These are phyloP conservation scores for Paracoccidioides brasiliensis DNA, from an alignment of 2,329 filamentous ascomycete species.

Conservation along the genomic window DNA sequence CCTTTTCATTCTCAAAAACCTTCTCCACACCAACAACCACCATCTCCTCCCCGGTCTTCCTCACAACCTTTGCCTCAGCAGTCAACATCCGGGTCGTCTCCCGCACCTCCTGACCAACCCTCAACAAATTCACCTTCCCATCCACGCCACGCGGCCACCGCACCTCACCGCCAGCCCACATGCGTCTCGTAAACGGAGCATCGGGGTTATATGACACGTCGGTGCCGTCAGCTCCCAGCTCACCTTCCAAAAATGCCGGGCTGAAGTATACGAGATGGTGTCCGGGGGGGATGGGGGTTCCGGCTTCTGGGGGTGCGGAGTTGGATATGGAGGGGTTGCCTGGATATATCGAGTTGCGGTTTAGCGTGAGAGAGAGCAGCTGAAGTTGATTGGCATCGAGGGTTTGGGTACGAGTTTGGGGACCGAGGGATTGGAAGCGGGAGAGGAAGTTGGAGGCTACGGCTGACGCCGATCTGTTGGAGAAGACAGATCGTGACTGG, in stretches of 20 bases:
- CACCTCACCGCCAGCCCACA: slow-evolving; percentile 56
- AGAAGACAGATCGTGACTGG: not conserved
- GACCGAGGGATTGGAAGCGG: slow-evolving; percentile 30
- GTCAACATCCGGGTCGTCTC: slow-evolving; percentile 45
- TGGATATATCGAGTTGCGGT: slow-evolving; percentile 34
- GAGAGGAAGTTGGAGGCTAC: slow-evolving; percentile 31
- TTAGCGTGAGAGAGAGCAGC: slow-evolving; percentile 46
- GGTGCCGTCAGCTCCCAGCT: slow-evolving; percentile 47
- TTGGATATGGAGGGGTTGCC: slow-evolving; percentile 15
- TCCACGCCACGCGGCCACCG: slow-evolving; percentile 33
- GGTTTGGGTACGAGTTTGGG: slow-evolving; percentile 36
- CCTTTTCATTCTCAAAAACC: slow-evolving; percentile 40
- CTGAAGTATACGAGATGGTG: slow-evolving; percentile 55
- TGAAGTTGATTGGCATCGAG: slow-evolving; percentile 53
- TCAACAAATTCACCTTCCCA: slow-evolving; percentile 29
- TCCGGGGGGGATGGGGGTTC: slow-evolving; percentile 43
- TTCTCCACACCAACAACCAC: slow-evolving; percentile 53
- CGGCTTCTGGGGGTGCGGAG: slow-evolving; percentile 24
- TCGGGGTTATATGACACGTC: slow-evolving; percentile 49
- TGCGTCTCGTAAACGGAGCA: slow-evolving; percentile 47
- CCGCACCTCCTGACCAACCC: slow-evolving; percentile 42
- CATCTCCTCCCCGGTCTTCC: slow-evolving; percentile 46
- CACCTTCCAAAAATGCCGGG: slow-evolving; percentile 40
- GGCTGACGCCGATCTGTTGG: slow-evolving; percentile 16
- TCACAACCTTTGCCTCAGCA: slow-evolving; percentile 43